A percentile compares a stretch with the other conserved stretches of the same genome.
Conservation (phyloP, 495 filamentous ascomycete genomes). For the Hypomontagnella monticulosa region DNA sequence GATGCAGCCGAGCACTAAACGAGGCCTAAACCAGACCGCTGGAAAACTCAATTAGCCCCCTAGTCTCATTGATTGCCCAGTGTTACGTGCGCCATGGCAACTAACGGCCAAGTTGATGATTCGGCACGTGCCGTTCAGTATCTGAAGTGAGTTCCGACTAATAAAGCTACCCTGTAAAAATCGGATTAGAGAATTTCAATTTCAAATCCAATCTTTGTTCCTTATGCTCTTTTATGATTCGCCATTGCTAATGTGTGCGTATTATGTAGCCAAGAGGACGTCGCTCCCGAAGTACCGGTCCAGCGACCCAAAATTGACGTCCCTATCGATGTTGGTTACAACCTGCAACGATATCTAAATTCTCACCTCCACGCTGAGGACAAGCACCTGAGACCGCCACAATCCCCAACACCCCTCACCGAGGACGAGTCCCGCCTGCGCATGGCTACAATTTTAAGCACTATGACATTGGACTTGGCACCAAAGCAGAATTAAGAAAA, state of each 20-base stretch:
- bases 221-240: no score
- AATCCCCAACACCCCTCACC: slow-evolving; percentile 37
- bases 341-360: slow-evolving; percentile 42
- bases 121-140: slow-evolving; percentile 41
- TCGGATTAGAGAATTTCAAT: no score
- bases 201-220: no score
- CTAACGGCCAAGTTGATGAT: slow-evolving; percentile 32
- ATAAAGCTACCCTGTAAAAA: no score
- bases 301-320: slow-evolving; percentile 39
- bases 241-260: neutral
- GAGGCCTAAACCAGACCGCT: slow-evolving; percentile 32
- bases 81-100: slow-evolving; percentile 28
- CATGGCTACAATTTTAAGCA: slow-evolving; percentile 39
- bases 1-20: slow-evolving; percentile 40
- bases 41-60: slow-evolving; percentile 27
- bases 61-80: slow-evolving; percentile 13
- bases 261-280: slow-evolving; percentile 27
- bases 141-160: slow-evolving; percentile 32
- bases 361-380: slow-evolving; percentile 44
- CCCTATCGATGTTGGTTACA: slow-evolving; percentile 40
- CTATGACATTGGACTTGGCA: slow-evolving; percentile 14
- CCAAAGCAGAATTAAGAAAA: slow-evolving; percentile 20
- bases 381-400: slow-evolving; percentile 32
- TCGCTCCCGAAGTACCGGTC: slow-evolving; percentile 8
- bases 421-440: slow-evolving; percentile 42